Evolutionary conservation across 2,329 filamentous ascomycete genomes (phyloP), one percentile per base, ranked within the genome.

Genomic region (Apiospora phragmitis): DNA sequence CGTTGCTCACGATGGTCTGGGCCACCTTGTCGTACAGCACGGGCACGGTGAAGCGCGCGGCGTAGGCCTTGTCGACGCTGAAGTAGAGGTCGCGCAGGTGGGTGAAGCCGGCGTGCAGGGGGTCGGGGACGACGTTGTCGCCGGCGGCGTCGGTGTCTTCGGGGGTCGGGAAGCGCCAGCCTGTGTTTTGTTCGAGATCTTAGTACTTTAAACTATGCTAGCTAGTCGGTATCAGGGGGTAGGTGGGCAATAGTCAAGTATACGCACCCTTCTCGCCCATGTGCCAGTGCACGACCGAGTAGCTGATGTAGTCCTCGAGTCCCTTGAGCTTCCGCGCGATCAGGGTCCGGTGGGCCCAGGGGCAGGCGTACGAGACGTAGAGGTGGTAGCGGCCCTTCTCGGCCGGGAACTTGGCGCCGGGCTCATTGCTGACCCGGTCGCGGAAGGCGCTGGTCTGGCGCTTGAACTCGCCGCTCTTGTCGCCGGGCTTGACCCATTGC

Each of bases 321-420:
- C 95, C 96, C 85, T 98, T 99, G 77, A 99, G 88, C 80, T 94
- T 92, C 71, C 95, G 89, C 2, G 93, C 92, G 75, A 98, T 97
- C 74, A 98, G 86, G 0, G 94, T 92, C 59, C 96, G 91, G 78
- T 94, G 94, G 6, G 95, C 95, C 95, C 95, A 98, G 4, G 95
- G 95, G 82, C 95, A 98, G 8, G 95, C 95, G 82, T 97, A 97
- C 77, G 92, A 95, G 75, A 97, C 92, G 80, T 95, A 99, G 76
- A 99, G 90, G 83, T 99, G 96, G 81, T 99, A 99, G 70, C 96
- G 89, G 69, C 89, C 94, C 83, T 93, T 94, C 83, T 98, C 95
- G 0, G 94, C 89, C 6, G 94, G 93, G 76, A 94, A 98, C 80
- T 91, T 83, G 6, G 93, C 92, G 55, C 89, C 91, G 0, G 89